Conservation (phyloP, 2,329 filamentous ascomycete genomes). For the Fusarium neocosmosporiellum region DNA sequence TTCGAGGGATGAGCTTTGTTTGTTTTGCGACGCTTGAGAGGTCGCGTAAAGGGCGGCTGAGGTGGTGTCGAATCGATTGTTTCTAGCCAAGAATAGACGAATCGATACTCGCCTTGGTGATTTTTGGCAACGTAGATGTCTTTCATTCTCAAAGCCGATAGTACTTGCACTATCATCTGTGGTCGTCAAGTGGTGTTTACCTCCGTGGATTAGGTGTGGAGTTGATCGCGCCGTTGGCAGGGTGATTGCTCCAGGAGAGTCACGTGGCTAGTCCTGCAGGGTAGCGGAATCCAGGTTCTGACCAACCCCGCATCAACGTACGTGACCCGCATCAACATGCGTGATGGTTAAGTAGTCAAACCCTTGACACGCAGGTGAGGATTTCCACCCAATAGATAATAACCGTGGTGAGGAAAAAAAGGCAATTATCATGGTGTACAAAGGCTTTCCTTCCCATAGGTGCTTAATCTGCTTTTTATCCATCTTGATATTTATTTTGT, state of each 20-base stretch:
- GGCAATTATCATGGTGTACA: no score
- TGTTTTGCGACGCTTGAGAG: background rate
- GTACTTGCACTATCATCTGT: background rate
- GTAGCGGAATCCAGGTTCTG: no score
- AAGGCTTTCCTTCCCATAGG: no score
- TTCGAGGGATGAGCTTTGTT: background rate
- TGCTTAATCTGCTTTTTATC: no score
- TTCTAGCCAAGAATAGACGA: background rate
- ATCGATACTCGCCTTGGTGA: background rate
- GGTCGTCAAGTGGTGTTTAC: background rate
- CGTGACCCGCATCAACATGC: no score
- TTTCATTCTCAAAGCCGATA: background rate
- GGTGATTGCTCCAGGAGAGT: background rate
- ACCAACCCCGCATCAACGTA: no score
- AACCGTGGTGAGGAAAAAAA: no score
- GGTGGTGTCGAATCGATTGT: background rate
- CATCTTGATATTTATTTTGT: no score
- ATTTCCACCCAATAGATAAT: no score
- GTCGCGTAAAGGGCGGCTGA: background rate
- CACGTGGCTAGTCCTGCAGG: background rate
- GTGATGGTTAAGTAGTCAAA: no score
- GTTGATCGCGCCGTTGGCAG: background rate
- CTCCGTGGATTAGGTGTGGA: background rate
- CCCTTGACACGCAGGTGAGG: no score
- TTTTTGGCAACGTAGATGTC: background rate